A percentile compares a stretch with the other conserved stretches of the same genome.
phyloP scores from a whole-genome alignment of 2,329 filamentous ascomycete species.

The Pyrenophora graminea region DNA sequence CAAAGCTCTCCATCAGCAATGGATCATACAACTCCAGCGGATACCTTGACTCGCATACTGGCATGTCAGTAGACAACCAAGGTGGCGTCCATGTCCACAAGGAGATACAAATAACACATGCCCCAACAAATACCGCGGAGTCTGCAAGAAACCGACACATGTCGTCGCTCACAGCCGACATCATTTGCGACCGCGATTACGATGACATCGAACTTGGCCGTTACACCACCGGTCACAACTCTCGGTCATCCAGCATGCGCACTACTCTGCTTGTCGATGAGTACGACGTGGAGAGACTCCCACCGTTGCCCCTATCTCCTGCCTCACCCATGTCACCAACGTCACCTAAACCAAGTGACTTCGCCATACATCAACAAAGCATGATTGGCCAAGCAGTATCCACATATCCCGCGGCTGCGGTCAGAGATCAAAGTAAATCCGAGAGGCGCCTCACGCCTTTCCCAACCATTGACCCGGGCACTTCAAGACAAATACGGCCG shows the following conservation, averaged over 20 bases:
- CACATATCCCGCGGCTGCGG: neutral
- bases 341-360: neutral
- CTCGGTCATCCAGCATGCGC: conserved; percentile 12
- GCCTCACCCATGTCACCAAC: conserved; percentile 3
- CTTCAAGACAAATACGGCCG: conserved; percentile 3
- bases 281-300: conserved; percentile 21
- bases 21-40: conserved; percentile 17
- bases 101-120: conserved; percentile 19
- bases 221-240: conserved; percentile 18
- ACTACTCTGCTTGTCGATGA: conserved; percentile 9
- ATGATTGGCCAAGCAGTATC: neutral
- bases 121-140: conserved; percentile 6
- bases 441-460: neutral
- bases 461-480: conserved; percentile 3
- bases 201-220: conserved; percentile 33
- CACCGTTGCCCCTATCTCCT: conserved; percentile 18
- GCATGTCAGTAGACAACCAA: conserved; percentile 25
- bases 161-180: neutral
- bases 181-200: conserved; percentile 17
- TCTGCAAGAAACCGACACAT: neutral
- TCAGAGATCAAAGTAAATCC: neutral
- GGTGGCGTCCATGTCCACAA: conserved; percentile 27
- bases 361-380: neutral
- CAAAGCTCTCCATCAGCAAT: conserved; percentile 10
- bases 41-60: conserved; percentile 30